Evolutionary conservation across 2,329 filamentous ascomycete genomes (phyloP), one percentile per base, ranked within the genome.

Genomic region (Arthrobotrys sinensis): DNA sequence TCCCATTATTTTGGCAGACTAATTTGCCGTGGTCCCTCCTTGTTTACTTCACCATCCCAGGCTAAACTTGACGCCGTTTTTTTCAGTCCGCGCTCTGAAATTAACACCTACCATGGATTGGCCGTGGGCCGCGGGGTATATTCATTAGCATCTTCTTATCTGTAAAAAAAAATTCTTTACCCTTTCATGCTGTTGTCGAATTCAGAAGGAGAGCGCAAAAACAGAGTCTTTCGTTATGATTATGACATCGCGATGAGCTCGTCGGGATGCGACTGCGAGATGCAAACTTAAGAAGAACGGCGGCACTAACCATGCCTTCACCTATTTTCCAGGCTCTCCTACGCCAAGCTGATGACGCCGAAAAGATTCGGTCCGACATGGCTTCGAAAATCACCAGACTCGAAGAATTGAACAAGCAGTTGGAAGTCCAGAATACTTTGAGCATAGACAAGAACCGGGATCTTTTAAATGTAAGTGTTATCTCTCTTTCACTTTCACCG

Each of bases 261-360:
- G 66, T 70, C 60, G 52, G 53, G 43, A 64, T 77, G 66, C 67
- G 50, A 50, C 40, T 77, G 45, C 73, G 66, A 77, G 73, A 76
- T 60, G 38, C 66, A 36, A 50, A 28, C 52, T 77, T 77, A 71
- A 77, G 66, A 68, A 60, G 46, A 48, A 52, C 55, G 46, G 46
- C 66, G 16, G 67, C 36, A 63, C 75, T 79, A 62, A 79, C 68
- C 38, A 72, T 68, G 75, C 46, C 43, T 57, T 73, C 75, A 50
- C 38, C 43, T 14, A 52, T 64, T 62, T 68, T 78, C 67, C 62
- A 98, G 96, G 94, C 94, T 77, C 88, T 99, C 71, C 90, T 99
- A 48, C 90, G 92, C 80, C 97, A 97, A 85, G 95, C 97, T 88
- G 91, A 91, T 81, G 93, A 97, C 84, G 93, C 94, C 76, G 94